Evolutionary conservation across 805 yeast genomes (phyloP), one percentile per base, ranked within the genome.

Genomic region (Starmerella davenportii): DNA sequence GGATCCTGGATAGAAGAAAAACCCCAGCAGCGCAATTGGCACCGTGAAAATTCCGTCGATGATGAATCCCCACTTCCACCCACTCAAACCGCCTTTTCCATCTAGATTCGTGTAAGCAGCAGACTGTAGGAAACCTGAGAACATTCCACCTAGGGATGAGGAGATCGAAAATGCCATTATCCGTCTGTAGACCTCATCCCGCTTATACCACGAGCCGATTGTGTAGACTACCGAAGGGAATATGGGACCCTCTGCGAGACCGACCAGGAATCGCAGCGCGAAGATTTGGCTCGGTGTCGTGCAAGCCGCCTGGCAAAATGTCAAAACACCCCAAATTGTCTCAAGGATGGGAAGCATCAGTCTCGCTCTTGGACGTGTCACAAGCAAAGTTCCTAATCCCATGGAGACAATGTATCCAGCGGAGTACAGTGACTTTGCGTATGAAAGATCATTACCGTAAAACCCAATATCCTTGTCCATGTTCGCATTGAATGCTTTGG

Each of bases 61-160:
- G 36, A 74, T 64, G 48, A 70, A 72, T 56, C 72, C 66, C 80
- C 80, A 75, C 53, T 73, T 65, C 81, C 81, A 75, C 62, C 43
- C 74, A 63, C 44, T 42, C 9, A 49, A 44, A 1, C 72, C 72
- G 13, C 57, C 58, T 31, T 48, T 55, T 20, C 66, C 67, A 40
- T 57, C 54, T 52, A 63, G 54, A 47, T 59, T 49, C 34, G 46
- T 43, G 47, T 58, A 61, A 3, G 65, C 67, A 1, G 67, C 69
- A 11, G 61, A 43, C 46, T 66, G 69, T 27, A 66, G 48, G 37
- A 61, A 64, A 4, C 69, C 68, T 8, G 64, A 58, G 42, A 62
- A 62, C 57, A 63, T 64, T 18, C 59, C 54, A 15, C 66, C 70
- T 30, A 65, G 47, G 30, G 58, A 53, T 4, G 64, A 50, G 7